phyloP scores from a whole-genome alignment of 257 asterid genomes.

The Perilla frutescens region DNA sequence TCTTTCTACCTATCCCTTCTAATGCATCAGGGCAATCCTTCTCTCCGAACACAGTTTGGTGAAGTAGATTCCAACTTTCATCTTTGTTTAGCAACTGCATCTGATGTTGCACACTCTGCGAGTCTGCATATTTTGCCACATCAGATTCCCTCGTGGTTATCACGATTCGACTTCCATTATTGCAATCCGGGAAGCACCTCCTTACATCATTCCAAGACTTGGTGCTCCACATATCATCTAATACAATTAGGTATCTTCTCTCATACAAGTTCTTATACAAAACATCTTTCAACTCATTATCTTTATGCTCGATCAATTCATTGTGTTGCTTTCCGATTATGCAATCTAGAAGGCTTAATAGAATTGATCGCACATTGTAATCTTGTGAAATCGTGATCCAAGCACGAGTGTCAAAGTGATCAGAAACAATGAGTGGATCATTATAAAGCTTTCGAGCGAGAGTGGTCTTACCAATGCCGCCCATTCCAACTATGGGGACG shows the following conservation, averaged over 20 bases:
- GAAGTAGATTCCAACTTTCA: slow-evolving; percentile 22
- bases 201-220: slow-evolving; percentile 25
- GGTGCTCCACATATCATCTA: slow-evolving; percentile 28
- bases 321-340: not conserved
- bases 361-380: not conserved
- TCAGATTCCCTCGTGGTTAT: slow-evolving; percentile 4
- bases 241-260: slow-evolving; percentile 10
- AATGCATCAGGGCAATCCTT: too few relatives aligned
- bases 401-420: too few relatives aligned
- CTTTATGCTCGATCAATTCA: not conserved
- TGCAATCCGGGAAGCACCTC: slow-evolving; percentile 1
- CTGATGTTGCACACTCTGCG: not conserved
- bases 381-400: not conserved
- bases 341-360: not conserved
- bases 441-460: too few relatives aligned
- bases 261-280: slow-evolving; percentile 5
- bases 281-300: not conserved
- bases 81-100: slow-evolving; percentile 15
- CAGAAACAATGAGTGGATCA: too few relatives aligned
- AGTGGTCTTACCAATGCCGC: too few relatives aligned
- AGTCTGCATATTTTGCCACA: slow-evolving; percentile 17
- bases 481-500: too few relatives aligned
- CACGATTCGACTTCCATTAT: slow-evolving; percentile 24
- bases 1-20: too few relatives aligned
- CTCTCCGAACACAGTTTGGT: too few relatives aligned